phyloP scores from a whole-genome alignment of 2,329 filamentous ascomycete species.

The Colletotrichum echinochloae region DNA sequence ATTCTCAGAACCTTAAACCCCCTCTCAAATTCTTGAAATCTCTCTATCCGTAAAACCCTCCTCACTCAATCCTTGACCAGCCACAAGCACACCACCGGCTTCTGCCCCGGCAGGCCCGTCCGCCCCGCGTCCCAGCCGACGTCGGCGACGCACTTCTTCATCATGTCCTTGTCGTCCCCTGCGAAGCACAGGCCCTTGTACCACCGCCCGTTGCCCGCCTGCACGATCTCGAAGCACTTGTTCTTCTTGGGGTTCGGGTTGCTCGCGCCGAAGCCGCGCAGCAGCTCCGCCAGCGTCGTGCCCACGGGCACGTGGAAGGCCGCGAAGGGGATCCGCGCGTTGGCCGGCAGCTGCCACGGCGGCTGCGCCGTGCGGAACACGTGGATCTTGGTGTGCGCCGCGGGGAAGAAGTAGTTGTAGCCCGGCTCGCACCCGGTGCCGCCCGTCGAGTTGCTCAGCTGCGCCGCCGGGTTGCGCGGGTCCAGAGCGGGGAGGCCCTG shows the following conservation, averaged over 20 bases:
- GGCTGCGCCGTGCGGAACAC: conserved; percentile 63
- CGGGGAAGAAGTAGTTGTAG: conserved; percentile 72
- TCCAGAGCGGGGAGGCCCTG: conserved; percentile 58
- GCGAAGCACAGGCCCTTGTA: conserved; percentile 65
- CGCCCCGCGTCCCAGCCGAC: conserved; percentile 69
- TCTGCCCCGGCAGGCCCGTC: conserved; percentile 60
- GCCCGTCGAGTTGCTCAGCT: conserved; percentile 68
- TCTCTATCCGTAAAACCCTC: too few species aligned
- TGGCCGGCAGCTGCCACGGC: conserved; percentile 65
- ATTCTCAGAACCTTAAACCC: too few species aligned
- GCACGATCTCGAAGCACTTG: conserved; percentile 66
- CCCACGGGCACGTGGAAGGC: conserved; percentile 65
- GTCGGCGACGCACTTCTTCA: conserved; percentile 64
- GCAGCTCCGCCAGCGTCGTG: conserved; percentile 66
- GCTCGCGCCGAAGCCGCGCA: conserved; percentile 68
- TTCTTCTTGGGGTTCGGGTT: conserved; percentile 66
- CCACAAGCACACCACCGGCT: conserved; percentile 71
- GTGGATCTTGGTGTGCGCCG: conserved; percentile 69
- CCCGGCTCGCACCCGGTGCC: conserved; percentile 70
- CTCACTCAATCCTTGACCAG: conserved; percentile 67
- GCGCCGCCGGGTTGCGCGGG: conserved; percentile 61
- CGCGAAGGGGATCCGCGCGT: conserved; percentile 58
- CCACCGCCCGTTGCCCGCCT: conserved; percentile 69
- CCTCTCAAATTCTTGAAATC: too few species aligned
- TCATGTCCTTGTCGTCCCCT: conserved; percentile 61